Conservation (phyloP, 768 basidiomycete genomes). For the Terana coerulea region DNA sequence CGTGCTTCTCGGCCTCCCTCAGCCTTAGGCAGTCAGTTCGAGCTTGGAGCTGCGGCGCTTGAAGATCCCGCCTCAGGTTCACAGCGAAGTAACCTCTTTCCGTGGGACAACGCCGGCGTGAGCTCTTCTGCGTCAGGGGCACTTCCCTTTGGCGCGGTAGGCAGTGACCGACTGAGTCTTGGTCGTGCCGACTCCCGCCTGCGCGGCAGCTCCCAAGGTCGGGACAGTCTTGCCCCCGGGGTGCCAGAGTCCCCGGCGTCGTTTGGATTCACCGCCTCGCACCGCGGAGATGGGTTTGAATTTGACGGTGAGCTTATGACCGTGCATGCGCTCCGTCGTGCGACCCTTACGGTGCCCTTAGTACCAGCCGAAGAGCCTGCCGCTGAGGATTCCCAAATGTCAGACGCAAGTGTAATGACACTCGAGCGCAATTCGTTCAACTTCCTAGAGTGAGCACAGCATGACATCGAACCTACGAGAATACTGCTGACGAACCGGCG, state of each 20-base stretch:
- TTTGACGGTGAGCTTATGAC: slow-evolving; percentile 51
- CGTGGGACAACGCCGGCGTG: slow-evolving; percentile 76
- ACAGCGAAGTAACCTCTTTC: slow-evolving; percentile 69
- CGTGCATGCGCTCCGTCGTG: not conserved
- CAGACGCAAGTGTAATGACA: slow-evolving; percentile 51
- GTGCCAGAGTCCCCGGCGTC: slow-evolving; percentile 48
- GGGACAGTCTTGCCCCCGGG: slow-evolving; percentile 51
- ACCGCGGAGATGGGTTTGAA: slow-evolving; percentile 55
- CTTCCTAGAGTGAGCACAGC: slow-evolving; percentile 63
- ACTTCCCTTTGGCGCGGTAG: slow-evolving; percentile 28
- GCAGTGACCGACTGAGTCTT: slow-evolving; percentile 44
- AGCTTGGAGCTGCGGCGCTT: slow-evolving; percentile 35
- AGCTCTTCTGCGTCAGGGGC: slow-evolving; percentile 51
- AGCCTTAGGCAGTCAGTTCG: slow-evolving; percentile 45
- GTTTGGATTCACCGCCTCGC: slow-evolving; percentile 34
- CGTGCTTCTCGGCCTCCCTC: slow-evolving; percentile 58
- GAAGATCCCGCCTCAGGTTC: slow-evolving; percentile 42
- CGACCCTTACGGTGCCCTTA: no score
- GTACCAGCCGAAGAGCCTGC: slow-evolving; percentile 28
- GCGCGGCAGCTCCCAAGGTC: slow-evolving; percentile 46
- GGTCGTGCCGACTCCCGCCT: slow-evolving; percentile 51
- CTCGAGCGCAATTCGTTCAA: slow-evolving; percentile 77
- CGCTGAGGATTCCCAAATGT: slow-evolving; percentile 45
- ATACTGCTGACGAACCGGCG: no score
- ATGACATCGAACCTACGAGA: no score